These are phyloP conservation scores for Myotisia sp. DNA, from an alignment of 2,329 filamentous ascomycete species.

Conservation along the genomic window DNA sequence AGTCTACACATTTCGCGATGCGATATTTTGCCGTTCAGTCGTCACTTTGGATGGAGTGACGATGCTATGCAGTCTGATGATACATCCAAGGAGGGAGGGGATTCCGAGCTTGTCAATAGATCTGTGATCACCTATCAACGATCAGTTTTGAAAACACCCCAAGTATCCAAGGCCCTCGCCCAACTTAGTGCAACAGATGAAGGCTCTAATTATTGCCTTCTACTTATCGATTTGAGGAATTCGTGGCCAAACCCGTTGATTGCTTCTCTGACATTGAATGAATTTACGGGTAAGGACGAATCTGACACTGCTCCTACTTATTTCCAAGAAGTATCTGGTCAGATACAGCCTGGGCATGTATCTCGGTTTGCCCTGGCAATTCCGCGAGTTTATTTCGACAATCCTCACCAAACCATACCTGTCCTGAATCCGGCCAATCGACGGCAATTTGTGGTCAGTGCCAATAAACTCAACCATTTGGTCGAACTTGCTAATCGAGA, in stretches of 20 bases:
- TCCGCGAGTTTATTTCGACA: slow-evolving; percentile 58
- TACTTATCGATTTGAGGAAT: slow-evolving; percentile 75
- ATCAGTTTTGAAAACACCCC: slow-evolving; percentile 20
- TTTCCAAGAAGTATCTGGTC: slow-evolving; percentile 27
- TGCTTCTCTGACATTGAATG: slow-evolving; percentile 43
- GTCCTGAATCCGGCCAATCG: slow-evolving; percentile 67
- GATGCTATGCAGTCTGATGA: slow-evolving; percentile 6
- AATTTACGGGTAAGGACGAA: slow-evolving; percentile 13
- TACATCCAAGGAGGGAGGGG: slow-evolving; percentile 8
- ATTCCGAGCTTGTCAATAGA: too few species aligned
- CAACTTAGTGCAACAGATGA: slow-evolving; percentile 29
- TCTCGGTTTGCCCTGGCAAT: slow-evolving; percentile 63
- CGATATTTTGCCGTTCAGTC: slow-evolving; percentile 61
- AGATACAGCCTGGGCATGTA: slow-evolving; percentile 46
- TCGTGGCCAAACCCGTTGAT: slow-evolving; percentile 71
- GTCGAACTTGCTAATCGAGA: slow-evolving; percentile 64
- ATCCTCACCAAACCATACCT: slow-evolving; percentile 64
- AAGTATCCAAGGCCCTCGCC: slow-evolving; percentile 34
- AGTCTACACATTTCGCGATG: slow-evolving; percentile 70
- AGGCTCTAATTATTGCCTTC: slow-evolving; percentile 54
- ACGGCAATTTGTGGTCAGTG: slow-evolving; percentile 83
- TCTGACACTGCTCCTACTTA: slow-evolving; percentile 13
- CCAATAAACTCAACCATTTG: slow-evolving; percentile 63
- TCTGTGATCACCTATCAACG: slow-evolving; percentile 8
- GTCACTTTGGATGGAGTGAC: slow-evolving; percentile 49